Evolutionary conservation across 2,329 filamentous ascomycete genomes (phyloP).

Genomic region (Alternaria longipes): DNA sequence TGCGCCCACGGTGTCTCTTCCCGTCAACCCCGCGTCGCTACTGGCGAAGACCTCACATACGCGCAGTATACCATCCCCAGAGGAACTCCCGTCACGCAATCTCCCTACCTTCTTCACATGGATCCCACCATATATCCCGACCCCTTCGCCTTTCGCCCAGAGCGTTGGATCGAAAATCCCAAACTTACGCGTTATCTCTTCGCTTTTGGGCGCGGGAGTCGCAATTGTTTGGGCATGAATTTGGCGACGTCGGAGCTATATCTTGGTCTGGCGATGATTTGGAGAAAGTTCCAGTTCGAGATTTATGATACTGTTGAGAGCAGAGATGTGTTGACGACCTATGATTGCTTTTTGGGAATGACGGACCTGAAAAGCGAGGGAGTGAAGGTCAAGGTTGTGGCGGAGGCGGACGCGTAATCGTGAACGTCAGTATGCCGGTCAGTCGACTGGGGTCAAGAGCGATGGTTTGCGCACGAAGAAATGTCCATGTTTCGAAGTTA

Average conservation of each 20-base stretch:
- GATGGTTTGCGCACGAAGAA: too few species aligned
- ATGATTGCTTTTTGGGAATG: background rate
- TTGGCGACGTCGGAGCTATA: slow-evolving; percentile 23
- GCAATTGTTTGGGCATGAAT: slow-evolving; percentile 26
- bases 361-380: background rate
- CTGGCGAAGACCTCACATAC: slow-evolving; percentile 27
- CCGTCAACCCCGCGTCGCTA: slow-evolving; percentile 35
- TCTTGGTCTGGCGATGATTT: slow-evolving; percentile 15
- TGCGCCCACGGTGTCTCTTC: slow-evolving; percentile 37
- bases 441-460: too few species aligned
- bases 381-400: background rate
- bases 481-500: too few species aligned
- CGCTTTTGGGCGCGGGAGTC: slow-evolving; percentile 20
- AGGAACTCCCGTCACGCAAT: slow-evolving; percentile 44
- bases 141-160: slow-evolving; percentile 32
- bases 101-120: slow-evolving; percentile 40
- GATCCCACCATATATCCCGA: slow-evolving; percentile 33
- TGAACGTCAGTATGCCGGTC: too few species aligned
- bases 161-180: slow-evolving; percentile 41
- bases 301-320: slow-evolving; percentile 5
- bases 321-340: background rate
- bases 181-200: slow-evolving; percentile 13
- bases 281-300: slow-evolving; percentile 16
- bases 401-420: background rate
- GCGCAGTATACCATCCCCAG: slow-evolving; percentile 23